Conservation (phyloP, 805 yeast species). For the Cyberlindnera japonica region DNA sequence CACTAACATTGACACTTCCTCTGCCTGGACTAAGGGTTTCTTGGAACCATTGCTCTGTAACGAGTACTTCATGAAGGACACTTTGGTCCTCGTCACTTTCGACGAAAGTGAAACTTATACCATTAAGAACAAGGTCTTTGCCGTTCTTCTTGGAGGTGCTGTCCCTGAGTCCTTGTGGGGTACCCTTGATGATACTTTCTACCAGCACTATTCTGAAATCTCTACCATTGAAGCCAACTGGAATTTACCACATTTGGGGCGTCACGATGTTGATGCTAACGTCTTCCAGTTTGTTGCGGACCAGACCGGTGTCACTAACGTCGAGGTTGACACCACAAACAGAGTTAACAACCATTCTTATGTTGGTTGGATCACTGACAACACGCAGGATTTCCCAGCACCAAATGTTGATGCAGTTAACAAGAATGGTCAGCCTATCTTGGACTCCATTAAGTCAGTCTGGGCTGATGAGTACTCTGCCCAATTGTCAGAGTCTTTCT, state of each 20-base stretch:
- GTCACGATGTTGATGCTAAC: constrained; percentile 48
- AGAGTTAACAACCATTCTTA: constrained; percentile 33
- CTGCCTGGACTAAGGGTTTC: constrained; percentile 43
- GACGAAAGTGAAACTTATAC: constrained; percentile 45
- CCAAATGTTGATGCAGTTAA: constrained; percentile 35
- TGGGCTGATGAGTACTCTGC: constrained; percentile 31
- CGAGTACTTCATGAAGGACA: constrained; percentile 44
- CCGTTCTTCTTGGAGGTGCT: constrained; percentile 46
- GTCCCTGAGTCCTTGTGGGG: constrained; percentile 36
- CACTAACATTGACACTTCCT: constrained; percentile 43
- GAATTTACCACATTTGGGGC: constrained; percentile 47
- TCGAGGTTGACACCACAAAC: constrained; percentile 32
- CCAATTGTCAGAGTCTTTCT: constrained; percentile 28
- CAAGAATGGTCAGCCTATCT: constrained; percentile 33
- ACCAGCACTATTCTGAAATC: constrained; percentile 49
- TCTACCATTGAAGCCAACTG: constrained; percentile 50
- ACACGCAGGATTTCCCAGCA: constrained; percentile 30
- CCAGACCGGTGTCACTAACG: constrained; percentile 30
- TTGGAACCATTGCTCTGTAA: constrained; percentile 41
- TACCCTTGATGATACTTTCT: constrained; percentile 44
- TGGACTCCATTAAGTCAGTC: constrained; percentile 30
- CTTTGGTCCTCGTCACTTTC: constrained; percentile 43
- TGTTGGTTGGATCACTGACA: constrained; percentile 32
- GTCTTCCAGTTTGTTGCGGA: constrained; percentile 42
- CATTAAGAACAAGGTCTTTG: constrained; percentile 42